Evolutionary conservation across 2,329 filamentous ascomycete genomes (phyloP).

Genomic region (Alternaria angustiovoidea): DNA sequence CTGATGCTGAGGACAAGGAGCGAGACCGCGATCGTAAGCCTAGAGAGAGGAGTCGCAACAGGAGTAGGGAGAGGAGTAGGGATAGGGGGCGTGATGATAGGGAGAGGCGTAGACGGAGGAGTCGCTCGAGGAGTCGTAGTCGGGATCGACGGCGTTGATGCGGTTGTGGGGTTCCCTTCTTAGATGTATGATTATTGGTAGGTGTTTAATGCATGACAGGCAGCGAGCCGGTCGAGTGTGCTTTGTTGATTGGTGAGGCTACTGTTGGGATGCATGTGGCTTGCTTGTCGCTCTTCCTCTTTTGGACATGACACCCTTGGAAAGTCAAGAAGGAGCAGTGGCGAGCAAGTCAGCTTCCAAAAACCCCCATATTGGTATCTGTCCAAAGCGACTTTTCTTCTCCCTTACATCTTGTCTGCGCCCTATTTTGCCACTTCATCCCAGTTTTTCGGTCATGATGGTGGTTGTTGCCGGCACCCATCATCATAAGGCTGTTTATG

Average conservation of each 20-base stretch:
- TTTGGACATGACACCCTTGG: too few relatives aligned
- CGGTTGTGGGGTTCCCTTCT: neutral
- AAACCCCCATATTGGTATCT: too few relatives aligned
- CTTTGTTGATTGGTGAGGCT: neutral
- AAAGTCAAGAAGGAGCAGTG: too few relatives aligned
- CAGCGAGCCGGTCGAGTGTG: too few relatives aligned
- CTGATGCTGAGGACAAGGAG: conserved; percentile 25
- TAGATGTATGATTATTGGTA: conserved; percentile 12
- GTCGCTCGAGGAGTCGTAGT: conserved; percentile 31
- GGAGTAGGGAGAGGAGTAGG: conserved; percentile 16
- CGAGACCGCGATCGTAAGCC: conserved; percentile 37
- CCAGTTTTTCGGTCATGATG: too few relatives aligned
- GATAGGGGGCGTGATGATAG: conserved; percentile 22
- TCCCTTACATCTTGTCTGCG: too few relatives aligned
- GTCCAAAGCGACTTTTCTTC: too few relatives aligned
- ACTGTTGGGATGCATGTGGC: too few relatives aligned
- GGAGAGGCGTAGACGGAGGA: conserved; percentile 27
- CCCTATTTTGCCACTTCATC: too few relatives aligned
- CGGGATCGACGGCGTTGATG: conserved; percentile 19
- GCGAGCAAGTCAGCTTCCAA: too few relatives aligned
- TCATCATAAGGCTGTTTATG: too few relatives aligned
- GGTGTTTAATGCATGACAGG: neutral
- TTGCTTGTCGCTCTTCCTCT: neutral
- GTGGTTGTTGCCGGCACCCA: too few relatives aligned
- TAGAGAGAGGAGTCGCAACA: conserved; percentile 29